These are phyloP conservation scores for Aschersonia sp. DNA, from an alignment of 2,329 filamentous ascomycete species.

Conservation along the genomic window DNA sequence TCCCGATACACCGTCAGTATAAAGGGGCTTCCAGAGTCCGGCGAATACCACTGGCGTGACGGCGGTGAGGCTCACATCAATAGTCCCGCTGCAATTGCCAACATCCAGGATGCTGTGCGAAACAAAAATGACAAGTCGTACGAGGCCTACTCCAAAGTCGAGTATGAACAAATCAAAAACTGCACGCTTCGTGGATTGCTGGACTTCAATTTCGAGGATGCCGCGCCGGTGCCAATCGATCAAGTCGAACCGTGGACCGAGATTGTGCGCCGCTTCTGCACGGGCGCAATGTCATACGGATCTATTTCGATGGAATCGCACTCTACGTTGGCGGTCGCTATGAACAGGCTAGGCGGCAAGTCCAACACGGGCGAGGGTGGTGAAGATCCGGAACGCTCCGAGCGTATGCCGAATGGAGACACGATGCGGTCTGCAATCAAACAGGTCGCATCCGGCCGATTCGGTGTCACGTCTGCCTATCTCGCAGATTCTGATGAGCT, in stretches of 20 bases:
- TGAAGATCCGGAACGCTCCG: slow-evolving; percentile 82
- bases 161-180: slow-evolving; percentile 92
- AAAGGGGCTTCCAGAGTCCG: slow-evolving; percentile 75
- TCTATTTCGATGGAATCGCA: slow-evolving; percentile 98
- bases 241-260: slow-evolving; percentile 98
- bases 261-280: slow-evolving; percentile 91
- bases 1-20: slow-evolving; percentile 62
- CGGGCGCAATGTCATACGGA: slow-evolving; percentile 95
- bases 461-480: slow-evolving; percentile 91
- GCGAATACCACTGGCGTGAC: slow-evolving; percentile 97
- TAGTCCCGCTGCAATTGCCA: slow-evolving; percentile 86
- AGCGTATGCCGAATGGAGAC: slow-evolving; percentile 78
- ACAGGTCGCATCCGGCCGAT: slow-evolving; percentile 89
- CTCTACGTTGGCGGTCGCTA: slow-evolving; percentile 85
- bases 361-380: slow-evolving; percentile 97
- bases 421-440: slow-evolving; percentile 97
- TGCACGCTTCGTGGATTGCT: slow-evolving; percentile 89
- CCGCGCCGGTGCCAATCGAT: slow-evolving; percentile 75
- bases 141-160: slow-evolving; percentile 83
- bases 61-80: slow-evolving; percentile 93
- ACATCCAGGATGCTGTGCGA: slow-evolving; percentile 90
- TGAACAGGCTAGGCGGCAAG: slow-evolving; percentile 93
- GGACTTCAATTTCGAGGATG: slow-evolving; percentile 90
- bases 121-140: slow-evolving; percentile 98
- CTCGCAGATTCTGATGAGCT: slow-evolving; percentile 90